Evolutionary conservation across 2,329 filamentous ascomycete species (phyloP), one percentile per base, ranked within the genome.

Genomic region (Colletotrichum salicis): DNA sequence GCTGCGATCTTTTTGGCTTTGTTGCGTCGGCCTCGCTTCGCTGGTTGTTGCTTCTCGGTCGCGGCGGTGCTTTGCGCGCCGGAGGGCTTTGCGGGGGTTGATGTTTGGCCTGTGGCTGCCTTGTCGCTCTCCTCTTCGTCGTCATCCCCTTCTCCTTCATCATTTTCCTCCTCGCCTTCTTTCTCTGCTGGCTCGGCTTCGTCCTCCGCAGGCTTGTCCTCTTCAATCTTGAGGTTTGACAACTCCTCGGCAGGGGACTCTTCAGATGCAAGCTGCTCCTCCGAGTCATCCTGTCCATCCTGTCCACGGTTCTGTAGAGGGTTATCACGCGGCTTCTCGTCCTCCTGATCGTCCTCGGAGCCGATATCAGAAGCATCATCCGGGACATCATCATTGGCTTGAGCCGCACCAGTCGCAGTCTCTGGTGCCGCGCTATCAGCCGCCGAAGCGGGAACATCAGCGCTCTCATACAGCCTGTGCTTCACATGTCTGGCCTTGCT

Each of bases 1-100:
- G 90, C 86, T 4, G 94, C 94, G 2, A 94, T 91, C 81, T 96
- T 97, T 85, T 97, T 97, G 55, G 92, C 91, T 80, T 97, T 97
- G 71, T 88, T 88, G 70, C 90, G 91, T 80, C 97, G 94, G 35
- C 95, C 94, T 69, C 95, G 91, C 79, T 91, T 93, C 37, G 81
- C 77, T 69, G 81, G 86, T 15, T 74, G 81, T 78, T 86, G 89
- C 80, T 85, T 87, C 78, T 70, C 81, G 77, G 52, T 80, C 77
- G 64, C 81, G 75, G 71, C 82, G 64, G 76, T 67, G 60, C 70
- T 71, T 59, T 74, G 72, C 8, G 71, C 65, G 1, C 67, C 35
- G 22, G 54, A 48, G 2, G 75, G 72, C 13, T 67, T 58, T 13
- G 62, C 29, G 2, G 58, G 58, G 3, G 72, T 72, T 11, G 67